Base-by-base conservation (phyloP, 768 basidiomycete genomes). In the Pleurotus ostreatus region DNA sequence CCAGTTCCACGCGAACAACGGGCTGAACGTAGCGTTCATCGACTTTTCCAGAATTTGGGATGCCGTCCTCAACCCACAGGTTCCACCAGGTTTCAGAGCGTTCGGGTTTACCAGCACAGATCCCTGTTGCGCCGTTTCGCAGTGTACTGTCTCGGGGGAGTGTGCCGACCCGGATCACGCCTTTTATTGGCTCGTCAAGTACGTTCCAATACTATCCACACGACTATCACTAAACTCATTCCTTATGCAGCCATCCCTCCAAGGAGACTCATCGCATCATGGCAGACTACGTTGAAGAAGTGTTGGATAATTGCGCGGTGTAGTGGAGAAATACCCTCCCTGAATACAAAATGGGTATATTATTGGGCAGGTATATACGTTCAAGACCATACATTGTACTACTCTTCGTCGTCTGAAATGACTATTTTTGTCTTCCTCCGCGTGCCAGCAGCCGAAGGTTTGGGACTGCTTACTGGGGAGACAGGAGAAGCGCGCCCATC, bases 181-280 rank as follows among this genome's bases (percentile, higher is more conserved):
- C 47, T 83, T 82, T 58, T 80, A 81, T 60, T 82, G 80, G 77
- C 76, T 82, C 20, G 65, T 67, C 40, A 73, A 75, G 81, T 81
- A 56, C 47, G 76, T 65, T 25, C 13, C 25, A 11, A 30, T 55
- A 8, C 37, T 23, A n/a, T n/a, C n/a, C 15, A n/a, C 23, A 16
- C 53, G 62, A 22, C 53, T 51, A 7, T n/a, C 30, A 34, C 30
- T 34, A 34, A 34, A 8, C 30, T 34, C 8, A 8, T 9, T 34
- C 9, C 30, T 34, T 34, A 5, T 5, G 22, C 56, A 80, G 80
- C 4, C 79, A 82, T 58, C 82, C 80, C 2, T 78, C 78, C 15
- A 76, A 73, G 45, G 74, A 74, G 62, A 80, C 77, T 0, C 68
- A 75, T 60, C 70, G 74, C 43, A 77, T 82, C 49, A 81, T 82